Conservation (phyloP, 2,329 filamentous ascomycete genomes). For the Aureobasidium sp. region DNA sequence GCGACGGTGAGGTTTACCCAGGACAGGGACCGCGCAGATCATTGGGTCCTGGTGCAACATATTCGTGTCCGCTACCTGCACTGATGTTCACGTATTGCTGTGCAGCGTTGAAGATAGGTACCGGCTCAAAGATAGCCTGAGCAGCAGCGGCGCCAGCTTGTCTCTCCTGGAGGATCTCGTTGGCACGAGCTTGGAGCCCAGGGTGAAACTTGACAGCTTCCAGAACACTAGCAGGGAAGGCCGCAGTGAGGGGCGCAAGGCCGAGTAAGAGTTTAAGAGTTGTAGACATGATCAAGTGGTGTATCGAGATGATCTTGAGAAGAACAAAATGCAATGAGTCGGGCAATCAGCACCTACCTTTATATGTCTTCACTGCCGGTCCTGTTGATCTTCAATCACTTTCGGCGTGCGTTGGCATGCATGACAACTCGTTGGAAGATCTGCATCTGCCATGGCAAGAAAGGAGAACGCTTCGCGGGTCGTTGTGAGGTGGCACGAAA, state of each 20-base stretch:
- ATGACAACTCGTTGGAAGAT: neutral
- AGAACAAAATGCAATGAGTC: neutral
- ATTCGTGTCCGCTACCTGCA: slow-evolving; percentile 28
- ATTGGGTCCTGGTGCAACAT: slow-evolving; percentile 30
- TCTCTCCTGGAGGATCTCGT: slow-evolving; percentile 17
- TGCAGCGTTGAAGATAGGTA: slow-evolving; percentile 32
- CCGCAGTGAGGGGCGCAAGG: neutral
- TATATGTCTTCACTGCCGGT: neutral
- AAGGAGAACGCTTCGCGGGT: neutral
- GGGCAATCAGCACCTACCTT: neutral
- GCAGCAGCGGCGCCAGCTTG: slow-evolving; percentile 3
- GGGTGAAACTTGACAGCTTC: slow-evolving; percentile 9
- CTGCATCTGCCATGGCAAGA: neutral
- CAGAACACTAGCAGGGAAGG: slow-evolving; percentile 6
- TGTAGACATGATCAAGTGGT: neutral
- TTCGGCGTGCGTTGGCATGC: neutral
- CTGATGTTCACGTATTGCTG: slow-evolving; percentile 33
- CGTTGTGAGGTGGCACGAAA: neutral
- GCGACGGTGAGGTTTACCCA: slow-evolving; percentile 23
- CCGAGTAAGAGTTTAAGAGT: neutral
- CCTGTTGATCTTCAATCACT: neutral
- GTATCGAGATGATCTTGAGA: neutral
- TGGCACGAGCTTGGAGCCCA: slow-evolving; percentile 4
- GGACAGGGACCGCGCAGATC: slow-evolving; percentile 37
- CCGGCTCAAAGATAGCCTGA: neutral